phyloP scores from a whole-genome alignment of 805 yeast species.

The Candida caryicola region DNA sequence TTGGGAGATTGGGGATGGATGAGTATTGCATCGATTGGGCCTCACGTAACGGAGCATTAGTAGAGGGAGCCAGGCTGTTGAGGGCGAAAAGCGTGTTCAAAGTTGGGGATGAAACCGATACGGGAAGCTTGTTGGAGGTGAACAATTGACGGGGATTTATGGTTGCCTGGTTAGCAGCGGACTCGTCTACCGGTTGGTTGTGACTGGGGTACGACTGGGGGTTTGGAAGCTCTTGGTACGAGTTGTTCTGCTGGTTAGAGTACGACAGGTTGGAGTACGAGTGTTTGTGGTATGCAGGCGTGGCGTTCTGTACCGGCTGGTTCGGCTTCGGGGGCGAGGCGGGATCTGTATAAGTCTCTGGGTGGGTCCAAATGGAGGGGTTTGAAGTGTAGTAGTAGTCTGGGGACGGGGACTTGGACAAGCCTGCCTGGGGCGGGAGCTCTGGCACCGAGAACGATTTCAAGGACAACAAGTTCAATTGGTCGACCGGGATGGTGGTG shows the following conservation, averaged over 20 bases:
- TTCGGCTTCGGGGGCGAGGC: background rate
- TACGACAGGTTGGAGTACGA: background rate
- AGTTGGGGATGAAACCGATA: conserved; percentile 9
- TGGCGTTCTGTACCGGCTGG: background rate
- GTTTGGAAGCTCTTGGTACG: background rate
- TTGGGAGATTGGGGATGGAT: conserved; percentile 8
- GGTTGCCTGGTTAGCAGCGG: conserved; percentile 7
- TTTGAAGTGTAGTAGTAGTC: conserved; percentile 6
- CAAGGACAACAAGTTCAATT: conserved; percentile 10
- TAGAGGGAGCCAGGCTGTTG: background rate
- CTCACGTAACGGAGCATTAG: background rate
- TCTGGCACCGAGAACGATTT: conserved; percentile 3
- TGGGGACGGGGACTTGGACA: conserved; percentile 3
- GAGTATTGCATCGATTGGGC: background rate
- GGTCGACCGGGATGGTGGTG: conserved; percentile 10
- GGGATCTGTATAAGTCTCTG: background rate
- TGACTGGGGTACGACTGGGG: conserved; percentile 1
- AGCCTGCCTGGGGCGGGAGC: conserved; percentile 8
- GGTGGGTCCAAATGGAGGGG: background rate
- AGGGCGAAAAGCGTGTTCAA: conserved; percentile 7
- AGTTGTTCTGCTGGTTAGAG: background rate
- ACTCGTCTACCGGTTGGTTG: background rate
- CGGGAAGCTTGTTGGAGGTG: conserved; percentile 9
- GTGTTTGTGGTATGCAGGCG: background rate
- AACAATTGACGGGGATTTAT: conserved; percentile 15